Percentiles rank a stretch among this genome's conserved stretches.
Evolutionary conservation across 2,329 filamentous ascomycete species (phyloP).

Genomic region (Clarireedia paspali): DNA sequence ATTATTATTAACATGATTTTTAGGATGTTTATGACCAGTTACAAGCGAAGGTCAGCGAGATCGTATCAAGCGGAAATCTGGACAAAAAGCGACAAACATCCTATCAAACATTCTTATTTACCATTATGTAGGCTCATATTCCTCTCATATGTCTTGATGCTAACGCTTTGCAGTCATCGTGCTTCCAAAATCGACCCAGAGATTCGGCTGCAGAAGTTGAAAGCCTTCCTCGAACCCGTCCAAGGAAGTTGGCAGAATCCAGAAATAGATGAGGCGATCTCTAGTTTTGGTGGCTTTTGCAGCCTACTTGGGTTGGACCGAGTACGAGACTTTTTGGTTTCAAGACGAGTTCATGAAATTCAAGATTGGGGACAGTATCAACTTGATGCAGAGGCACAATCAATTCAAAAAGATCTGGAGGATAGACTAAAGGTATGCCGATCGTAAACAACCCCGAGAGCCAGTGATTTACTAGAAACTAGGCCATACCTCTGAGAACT

Average conservation of each 20-base stretch:
- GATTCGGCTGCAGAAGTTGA: slow-evolving; percentile 64
- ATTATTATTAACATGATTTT: slow-evolving; percentile 19
- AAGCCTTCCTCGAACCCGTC: slow-evolving; percentile 75
- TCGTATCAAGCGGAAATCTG: slow-evolving; percentile 61
- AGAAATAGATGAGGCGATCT: slow-evolving; percentile 59
- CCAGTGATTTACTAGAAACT: not conserved
- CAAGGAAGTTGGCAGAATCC: slow-evolving; percentile 71
- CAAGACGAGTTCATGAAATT: slow-evolving; percentile 64
- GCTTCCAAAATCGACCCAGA: slow-evolving; percentile 64
- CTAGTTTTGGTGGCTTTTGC: slow-evolving; percentile 72
- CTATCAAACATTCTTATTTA: slow-evolving; percentile 85
- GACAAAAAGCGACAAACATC: slow-evolving; percentile 82
- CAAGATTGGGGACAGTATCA: slow-evolving; percentile 74
- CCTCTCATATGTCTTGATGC: not conserved
- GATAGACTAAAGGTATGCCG: slow-evolving; percentile 57
- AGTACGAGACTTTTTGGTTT: slow-evolving; percentile 71
- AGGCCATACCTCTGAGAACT: slow-evolving; percentile 67
- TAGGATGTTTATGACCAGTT: slow-evolving; percentile 78
- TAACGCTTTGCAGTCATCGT: slow-evolving; percentile 56
- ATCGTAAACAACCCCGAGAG: not conserved
- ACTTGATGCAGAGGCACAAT: slow-evolving; percentile 71
- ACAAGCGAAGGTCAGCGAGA: slow-evolving; percentile 72
- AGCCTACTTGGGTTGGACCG: slow-evolving; percentile 70
- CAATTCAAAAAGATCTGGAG: slow-evolving; percentile 71
- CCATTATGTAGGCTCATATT: slow-evolving; percentile 60